phyloP scores from a whole-genome alignment of 176 grass and related monocot species.

The Aegilops umbellulata region DNA sequence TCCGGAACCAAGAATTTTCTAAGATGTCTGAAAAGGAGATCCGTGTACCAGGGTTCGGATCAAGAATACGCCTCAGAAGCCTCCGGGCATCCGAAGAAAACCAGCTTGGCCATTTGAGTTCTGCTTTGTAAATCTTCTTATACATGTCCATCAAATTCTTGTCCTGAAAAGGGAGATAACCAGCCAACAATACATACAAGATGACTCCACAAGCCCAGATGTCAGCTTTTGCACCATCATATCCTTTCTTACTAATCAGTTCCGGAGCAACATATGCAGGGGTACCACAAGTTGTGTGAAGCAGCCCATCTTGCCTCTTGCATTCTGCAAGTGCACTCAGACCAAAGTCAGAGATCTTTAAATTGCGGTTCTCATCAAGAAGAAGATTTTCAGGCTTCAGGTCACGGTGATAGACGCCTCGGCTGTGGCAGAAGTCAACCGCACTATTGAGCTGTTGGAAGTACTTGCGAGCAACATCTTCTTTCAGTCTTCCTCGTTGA shows the following conservation, averaged over 20 bases:
- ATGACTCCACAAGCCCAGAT: conserved; percentile 94
- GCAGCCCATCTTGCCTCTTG: conserved; percentile 70
- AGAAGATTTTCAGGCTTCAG: conserved; percentile 92
- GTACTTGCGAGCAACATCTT: conserved; percentile 76
- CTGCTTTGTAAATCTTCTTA: conserved; percentile 77
- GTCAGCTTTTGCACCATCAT: conserved; percentile 91
- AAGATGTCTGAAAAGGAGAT: conserved; percentile 76
- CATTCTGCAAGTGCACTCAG: conserved; percentile 77
- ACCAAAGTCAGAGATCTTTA: conserved; percentile 93
- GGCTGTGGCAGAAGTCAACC: conserved; percentile 82
- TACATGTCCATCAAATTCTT: conserved; percentile 90
- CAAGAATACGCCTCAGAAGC: conserved; percentile 67
- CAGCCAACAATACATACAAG: conserved; percentile 81
- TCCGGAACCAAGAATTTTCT: conserved; percentile 78
- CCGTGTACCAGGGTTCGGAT: conserved; percentile 67
- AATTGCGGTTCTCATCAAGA: conserved; percentile 63
- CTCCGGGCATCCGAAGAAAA: conserved; percentile 57
- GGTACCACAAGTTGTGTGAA: conserved; percentile 88
- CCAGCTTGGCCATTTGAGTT: conserved; percentile 75
- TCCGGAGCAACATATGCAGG: conserved; percentile 94
- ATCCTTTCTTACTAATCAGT: conserved; percentile 76
- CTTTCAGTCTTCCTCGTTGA: conserved; percentile 68
- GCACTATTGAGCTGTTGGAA: conserved; percentile 86
- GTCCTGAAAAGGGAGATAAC: conserved; percentile 86
- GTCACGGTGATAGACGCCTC: conserved; percentile 84